Conservation (phyloP, 2,329 filamentous ascomycete species). For the Cladosporium austrohemisphaericum region DNA sequence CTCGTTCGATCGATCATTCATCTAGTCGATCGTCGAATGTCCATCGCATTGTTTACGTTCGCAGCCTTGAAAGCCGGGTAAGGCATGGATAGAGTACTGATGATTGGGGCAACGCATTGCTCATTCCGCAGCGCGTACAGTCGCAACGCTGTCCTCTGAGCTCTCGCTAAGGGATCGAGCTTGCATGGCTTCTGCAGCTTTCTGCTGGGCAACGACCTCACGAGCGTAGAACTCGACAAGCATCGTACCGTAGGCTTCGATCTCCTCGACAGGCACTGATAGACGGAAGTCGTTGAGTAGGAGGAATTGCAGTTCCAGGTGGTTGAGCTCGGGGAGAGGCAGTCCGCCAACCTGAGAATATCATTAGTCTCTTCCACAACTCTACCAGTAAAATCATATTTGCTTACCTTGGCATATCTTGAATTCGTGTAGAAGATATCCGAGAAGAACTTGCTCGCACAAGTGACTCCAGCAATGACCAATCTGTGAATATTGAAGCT, state of each 20-base stretch:
- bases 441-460: slow-evolving; percentile 98
- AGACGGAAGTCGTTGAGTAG: slow-evolving; percentile 94
- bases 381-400: slow-evolving; percentile 6
- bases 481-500: slow-evolving; percentile 98
- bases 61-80: too few relatives aligned
- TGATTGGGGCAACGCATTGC: background rate
- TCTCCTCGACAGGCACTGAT: slow-evolving; percentile 86
- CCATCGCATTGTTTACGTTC: too few relatives aligned
- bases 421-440: slow-evolving; percentile 99
- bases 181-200: slow-evolving; percentile 33
- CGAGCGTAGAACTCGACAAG: slow-evolving; percentile 95
- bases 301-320: slow-evolving; percentile 92
- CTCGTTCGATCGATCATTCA: background rate
- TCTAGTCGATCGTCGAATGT: too few relatives aligned
- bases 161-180: slow-evolving; percentile 31
- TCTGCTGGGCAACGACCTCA: slow-evolving; percentile 70
- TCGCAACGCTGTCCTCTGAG: slow-evolving; percentile 30
- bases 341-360: slow-evolving; percentile 77
- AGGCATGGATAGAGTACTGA: too few relatives aligned
- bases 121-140: slow-evolving; percentile 24
- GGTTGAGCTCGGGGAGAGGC: slow-evolving; percentile 87
- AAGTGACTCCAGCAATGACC: slow-evolving; percentile 95
- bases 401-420: slow-evolving; percentile 88
- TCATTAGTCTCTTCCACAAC: background rate
- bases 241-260: slow-evolving; percentile 98